phyloP scores from a whole-genome alignment of 2,329 filamentous ascomycete species.

The Incumbomyces delicatus region DNA sequence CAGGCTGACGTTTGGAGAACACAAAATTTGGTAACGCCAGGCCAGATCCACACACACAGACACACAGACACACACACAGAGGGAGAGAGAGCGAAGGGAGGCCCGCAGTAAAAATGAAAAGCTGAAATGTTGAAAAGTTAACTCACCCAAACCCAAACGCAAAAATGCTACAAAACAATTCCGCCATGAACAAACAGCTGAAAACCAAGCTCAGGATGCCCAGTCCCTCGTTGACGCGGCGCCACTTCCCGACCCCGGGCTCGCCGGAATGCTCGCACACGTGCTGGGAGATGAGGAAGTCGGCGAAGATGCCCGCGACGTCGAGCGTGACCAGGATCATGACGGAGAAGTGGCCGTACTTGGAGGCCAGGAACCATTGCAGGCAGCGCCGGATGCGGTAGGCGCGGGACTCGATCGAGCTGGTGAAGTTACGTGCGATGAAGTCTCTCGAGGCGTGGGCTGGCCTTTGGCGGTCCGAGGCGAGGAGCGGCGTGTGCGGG shows the following conservation, averaged over 20 bases:
- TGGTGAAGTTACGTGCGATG: constrained; percentile 5
- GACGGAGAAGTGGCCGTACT: constrained; percentile 41
- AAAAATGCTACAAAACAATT: constrained; percentile 50
- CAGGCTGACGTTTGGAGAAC: too few species aligned
- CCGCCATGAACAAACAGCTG: constrained; percentile 55
- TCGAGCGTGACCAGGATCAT: constrained; percentile 41
- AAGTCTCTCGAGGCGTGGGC: background rate
- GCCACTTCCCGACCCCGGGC: constrained; percentile 21
- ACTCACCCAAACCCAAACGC: constrained; percentile 51
- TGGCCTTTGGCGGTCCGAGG: constrained; percentile 2
- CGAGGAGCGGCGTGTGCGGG: constrained; percentile 3
- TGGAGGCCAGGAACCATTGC: constrained; percentile 35
- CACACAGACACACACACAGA: too few species aligned
- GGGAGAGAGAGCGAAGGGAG: too few species aligned
- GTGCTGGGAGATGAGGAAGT: constrained; percentile 42
- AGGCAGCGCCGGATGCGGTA: constrained; percentile 15
- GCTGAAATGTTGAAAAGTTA: background rate
- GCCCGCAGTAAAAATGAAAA: too few species aligned
- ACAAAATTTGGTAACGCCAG: too few species aligned
- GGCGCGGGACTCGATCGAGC: constrained; percentile 8
- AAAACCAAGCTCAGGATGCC: constrained; percentile 48
- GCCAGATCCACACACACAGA: too few species aligned
- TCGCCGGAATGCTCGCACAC: constrained; percentile 33
- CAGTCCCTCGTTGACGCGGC: constrained; percentile 34
- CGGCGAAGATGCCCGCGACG: constrained; percentile 43